phyloP scores from a whole-genome alignment of 1,284 basidiomycete genomes.

The Trichosporon faecale region DNA sequence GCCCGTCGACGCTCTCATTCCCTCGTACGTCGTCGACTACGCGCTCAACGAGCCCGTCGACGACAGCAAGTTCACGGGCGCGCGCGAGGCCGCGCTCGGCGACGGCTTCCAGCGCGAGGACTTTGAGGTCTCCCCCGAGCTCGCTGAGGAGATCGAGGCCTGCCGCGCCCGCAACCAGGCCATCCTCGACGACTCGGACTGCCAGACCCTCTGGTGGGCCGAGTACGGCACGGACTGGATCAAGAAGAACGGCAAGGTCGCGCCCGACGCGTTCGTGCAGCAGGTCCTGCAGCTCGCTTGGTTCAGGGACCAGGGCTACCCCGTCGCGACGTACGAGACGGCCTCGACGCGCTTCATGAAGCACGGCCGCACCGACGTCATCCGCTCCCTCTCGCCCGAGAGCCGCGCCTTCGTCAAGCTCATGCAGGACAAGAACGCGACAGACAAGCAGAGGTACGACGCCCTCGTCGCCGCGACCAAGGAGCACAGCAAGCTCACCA shows the following conservation, averaged over 20 bases:
- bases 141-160: slow-evolving; percentile 60
- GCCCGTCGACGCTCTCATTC: slow-evolving; percentile 85
- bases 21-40: slow-evolving; percentile 85
- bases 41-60: slow-evolving; percentile 67
- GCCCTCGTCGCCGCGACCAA: slow-evolving; percentile 68
- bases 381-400: slow-evolving; percentile 74
- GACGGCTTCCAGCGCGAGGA: slow-evolving; percentile 66
- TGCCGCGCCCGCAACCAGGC: slow-evolving; percentile 62
- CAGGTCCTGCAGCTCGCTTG: slow-evolving; percentile 92
- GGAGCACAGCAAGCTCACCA: slow-evolving; percentile 71
- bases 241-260: slow-evolving; percentile 70
- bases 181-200: slow-evolving; percentile 77
- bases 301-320: slow-evolving; percentile 71
- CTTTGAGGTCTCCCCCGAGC: slow-evolving; percentile 68
- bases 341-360: slow-evolving; percentile 86
- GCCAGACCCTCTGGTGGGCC: slow-evolving; percentile 77
- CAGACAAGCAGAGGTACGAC: slow-evolving; percentile 56
- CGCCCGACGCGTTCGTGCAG: slow-evolving; percentile 89
- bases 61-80: slow-evolving; percentile 48
- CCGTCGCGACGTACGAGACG: slow-evolving; percentile 93
- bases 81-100: slow-evolving; percentile 20
- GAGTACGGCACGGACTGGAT: slow-evolving; percentile 91
- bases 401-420: slow-evolving; percentile 74
- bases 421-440: slow-evolving; percentile 59
- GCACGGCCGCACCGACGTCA: slow-evolving; percentile 88